Evolutionary conservation across 345 rosid genomes (phyloP).

Genomic region (Angophora floribunda): DNA sequence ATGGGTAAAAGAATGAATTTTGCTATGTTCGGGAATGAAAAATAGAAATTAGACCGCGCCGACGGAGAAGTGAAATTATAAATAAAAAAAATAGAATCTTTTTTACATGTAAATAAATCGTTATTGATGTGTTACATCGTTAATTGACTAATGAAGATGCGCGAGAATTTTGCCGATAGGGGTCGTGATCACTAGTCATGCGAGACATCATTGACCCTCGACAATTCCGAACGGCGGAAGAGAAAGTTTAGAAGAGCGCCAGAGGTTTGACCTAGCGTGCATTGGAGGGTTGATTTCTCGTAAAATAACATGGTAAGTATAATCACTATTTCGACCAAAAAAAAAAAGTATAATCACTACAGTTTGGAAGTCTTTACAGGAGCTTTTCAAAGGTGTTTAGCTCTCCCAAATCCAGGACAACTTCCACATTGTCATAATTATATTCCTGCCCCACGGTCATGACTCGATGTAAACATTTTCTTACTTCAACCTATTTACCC

Average conservation of each 20-base stretch:
- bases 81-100: background rate
- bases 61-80: background rate
- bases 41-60: background rate
- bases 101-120: background rate
- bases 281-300: background rate
- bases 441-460: background rate
- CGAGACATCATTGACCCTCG: background rate
- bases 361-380: background rate
- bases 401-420: background rate
- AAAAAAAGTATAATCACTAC: too few relatives aligned
- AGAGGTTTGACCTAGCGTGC: background rate
- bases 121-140: background rate
- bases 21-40: background rate
- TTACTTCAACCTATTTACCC: background rate
- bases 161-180: background rate
- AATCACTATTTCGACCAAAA: too few relatives aligned
- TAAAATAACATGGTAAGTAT: background rate
- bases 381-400: background rate
- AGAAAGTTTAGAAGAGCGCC: background rate
- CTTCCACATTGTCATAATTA: background rate
- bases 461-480: background rate
- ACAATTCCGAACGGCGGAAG: background rate
- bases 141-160: background rate
- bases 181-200: background rate
- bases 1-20: background rate